These are phyloP conservation scores for Fusarium sp. DNA, from an alignment of 2,329 filamentous ascomycete genomes.

Conservation along the genomic window DNA sequence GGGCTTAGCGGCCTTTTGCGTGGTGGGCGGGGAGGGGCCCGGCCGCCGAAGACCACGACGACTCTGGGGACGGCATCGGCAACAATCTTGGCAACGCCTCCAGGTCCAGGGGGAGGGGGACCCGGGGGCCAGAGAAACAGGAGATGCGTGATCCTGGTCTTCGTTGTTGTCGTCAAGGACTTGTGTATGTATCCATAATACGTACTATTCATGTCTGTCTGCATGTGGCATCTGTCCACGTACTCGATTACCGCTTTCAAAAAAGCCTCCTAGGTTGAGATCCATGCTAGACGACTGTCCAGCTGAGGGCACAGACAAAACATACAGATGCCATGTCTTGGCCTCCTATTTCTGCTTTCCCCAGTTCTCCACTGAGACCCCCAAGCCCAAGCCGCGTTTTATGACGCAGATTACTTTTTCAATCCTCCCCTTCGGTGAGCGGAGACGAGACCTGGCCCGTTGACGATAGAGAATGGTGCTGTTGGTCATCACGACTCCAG, in stretches of 20 bases:
- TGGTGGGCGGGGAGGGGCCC: background rate
- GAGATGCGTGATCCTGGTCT: background rate
- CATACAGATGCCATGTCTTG: background rate
- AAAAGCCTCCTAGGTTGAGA: background rate
- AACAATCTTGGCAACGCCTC: background rate
- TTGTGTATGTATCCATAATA: background rate
- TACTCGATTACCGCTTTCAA: background rate
- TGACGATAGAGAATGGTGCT: background rate
- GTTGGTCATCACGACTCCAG: background rate
- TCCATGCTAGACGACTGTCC: background rate
- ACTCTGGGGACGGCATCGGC: background rate
- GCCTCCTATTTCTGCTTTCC: constrained; percentile 1
- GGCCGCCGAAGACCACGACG: background rate
- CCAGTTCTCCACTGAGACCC: constrained; percentile 1
- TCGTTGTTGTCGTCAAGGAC: background rate
- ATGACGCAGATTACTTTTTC: constrained; percentile 9
- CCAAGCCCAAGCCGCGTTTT: background rate
- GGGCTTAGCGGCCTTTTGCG: background rate
- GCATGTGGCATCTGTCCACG: background rate
- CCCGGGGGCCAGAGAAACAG: background rate
- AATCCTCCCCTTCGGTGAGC: constrained; percentile 5
- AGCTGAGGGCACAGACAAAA: background rate
- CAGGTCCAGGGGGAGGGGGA: background rate
- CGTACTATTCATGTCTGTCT: background rate
- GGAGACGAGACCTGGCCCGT: background rate